Percentiles rank a stretch among this genome's conserved stretches.
Evolutionary conservation across 805 yeast species (phyloP).

Genomic region (Saturnispora halmiae): DNA sequence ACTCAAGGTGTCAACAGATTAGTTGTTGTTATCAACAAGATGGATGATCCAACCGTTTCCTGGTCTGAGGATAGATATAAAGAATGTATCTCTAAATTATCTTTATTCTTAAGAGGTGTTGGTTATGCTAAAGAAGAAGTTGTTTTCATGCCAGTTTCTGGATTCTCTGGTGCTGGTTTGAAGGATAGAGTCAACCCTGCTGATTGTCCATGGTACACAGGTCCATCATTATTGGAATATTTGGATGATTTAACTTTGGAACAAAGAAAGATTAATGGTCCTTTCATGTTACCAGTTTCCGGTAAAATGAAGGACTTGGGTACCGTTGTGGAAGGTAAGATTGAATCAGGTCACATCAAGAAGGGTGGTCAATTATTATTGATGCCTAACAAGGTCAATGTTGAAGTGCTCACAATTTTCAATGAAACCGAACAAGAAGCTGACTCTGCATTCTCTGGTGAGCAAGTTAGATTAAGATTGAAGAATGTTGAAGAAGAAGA

Average conservation of each 20-base stretch:
- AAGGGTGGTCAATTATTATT: conserved; percentile 66
- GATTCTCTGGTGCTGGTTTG: conserved; percentile 94
- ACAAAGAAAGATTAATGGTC: conserved; percentile 83
- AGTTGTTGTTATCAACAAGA: conserved; percentile 91
- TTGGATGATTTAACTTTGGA: conserved; percentile 74
- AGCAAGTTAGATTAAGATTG: conserved; percentile 87
- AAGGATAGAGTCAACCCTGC: conserved; percentile 68
- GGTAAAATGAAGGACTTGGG: conserved; percentile 96
- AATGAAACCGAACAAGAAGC: conserved; percentile 96
- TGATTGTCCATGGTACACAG: conserved; percentile 87
- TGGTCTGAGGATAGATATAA: conserved; percentile 97
- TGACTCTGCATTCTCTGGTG: conserved; percentile 86
- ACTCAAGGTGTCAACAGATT: conserved; percentile 96
- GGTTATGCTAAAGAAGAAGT: conserved; percentile 89
- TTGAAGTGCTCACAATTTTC: conserved; percentile 81
- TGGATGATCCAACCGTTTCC: conserved; percentile 95
- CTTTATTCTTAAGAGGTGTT: conserved; percentile 69
- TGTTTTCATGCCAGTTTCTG: conserved; percentile 93
- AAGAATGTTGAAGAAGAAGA: conserved; percentile 98
- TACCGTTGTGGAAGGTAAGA: conserved; percentile 95
- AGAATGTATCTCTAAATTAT: conserved; percentile 84
- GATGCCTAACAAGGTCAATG: conserved; percentile 84
- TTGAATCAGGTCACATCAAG: conserved; percentile 89
- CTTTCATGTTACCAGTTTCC: conserved; percentile 94
- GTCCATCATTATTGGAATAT: conserved; percentile 86